Evolutionary conservation across 2,329 filamentous ascomycete species (phyloP), one percentile per base, ranked within the genome.

Genomic region (Ramichloridium luteum): DNA sequence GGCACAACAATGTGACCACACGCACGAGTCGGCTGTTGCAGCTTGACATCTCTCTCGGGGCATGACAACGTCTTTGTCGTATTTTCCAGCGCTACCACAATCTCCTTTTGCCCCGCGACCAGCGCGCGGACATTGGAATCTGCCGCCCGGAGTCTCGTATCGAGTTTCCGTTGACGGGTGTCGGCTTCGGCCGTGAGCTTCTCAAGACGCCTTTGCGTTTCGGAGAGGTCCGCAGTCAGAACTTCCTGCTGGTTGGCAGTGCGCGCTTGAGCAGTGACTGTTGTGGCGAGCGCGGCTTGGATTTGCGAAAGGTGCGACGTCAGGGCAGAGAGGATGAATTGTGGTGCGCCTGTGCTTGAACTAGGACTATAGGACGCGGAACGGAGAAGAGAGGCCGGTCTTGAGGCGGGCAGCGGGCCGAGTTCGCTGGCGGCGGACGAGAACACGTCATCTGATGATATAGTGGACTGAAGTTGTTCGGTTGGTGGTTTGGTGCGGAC

Each of bases 1-100:
- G 49, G 48, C 6, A 48, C 38, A 27, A 52, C 47, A 22, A 51
- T 41, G 36, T 52, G 49, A 16, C 43, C 44, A 32, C 47, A 51
- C 5, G 20, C 27, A 2, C 30, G 38, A 28, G 39, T 43, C 8
- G 41, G 35, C 29, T 41, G 37, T 22, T 40, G 37, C 18, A 34
- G 40, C 16, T 51, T 40, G 23, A 40, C 43, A n/a, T n/a, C n/a
- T n/a, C n/a, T n/a, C n/a, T n/a, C n/a, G n/a, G n/a, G n/a, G n/a
- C n/a, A n/a, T n/a, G n/a, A n/a, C n/a, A n/a, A n/a, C n/a, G n/a
- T n/a, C 32, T 36, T 33, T 8, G 40, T 41, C 28, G 49, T 10
- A 22, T 46, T 38, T 20, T 46, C 20, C 39, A 51, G 33, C 1
- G 41, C 44, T 15, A 39, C 38, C 1, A 46, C 38, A 43, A 50